phyloP scores from a whole-genome alignment of 768 basidiomycete species.

The Boletus vermiculosoides region DNA sequence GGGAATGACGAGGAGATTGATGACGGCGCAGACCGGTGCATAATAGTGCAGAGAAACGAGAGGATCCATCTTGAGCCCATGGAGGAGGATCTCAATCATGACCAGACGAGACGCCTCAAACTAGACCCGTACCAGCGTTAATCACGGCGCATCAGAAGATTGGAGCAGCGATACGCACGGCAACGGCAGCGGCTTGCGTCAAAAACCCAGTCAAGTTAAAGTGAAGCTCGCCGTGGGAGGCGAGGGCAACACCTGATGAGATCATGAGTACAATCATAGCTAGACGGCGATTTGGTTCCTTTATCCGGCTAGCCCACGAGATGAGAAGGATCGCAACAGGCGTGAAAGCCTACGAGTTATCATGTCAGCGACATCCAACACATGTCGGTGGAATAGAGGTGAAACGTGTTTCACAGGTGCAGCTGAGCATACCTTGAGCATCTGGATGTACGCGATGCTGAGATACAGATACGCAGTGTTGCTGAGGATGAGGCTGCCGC shows the following conservation, averaged over 20 bases:
- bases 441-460: slow-evolving; percentile 93
- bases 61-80: slow-evolving; percentile 97
- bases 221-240: slow-evolving; percentile 83
- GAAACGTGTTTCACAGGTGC: not conserved
- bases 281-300: slow-evolving; percentile 81
- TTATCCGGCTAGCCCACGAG: slow-evolving; percentile 86
- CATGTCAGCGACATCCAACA: not conserved
- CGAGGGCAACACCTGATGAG: slow-evolving; percentile 83
- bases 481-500: slow-evolving; percentile 84
- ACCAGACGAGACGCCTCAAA: slow-evolving; percentile 95
- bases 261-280: slow-evolving; percentile 87
- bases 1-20: slow-evolving; percentile 83
- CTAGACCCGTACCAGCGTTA: slow-evolving; percentile 34
- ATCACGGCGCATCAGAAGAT: not conserved
- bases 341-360: slow-evolving; percentile 68
- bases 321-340: slow-evolving; percentile 91
- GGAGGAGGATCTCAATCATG: slow-evolving; percentile 92
- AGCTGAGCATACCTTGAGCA: slow-evolving; percentile 70
- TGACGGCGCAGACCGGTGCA: slow-evolving; percentile 89
- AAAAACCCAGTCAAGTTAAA: slow-evolving; percentile 89
- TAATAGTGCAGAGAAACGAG: slow-evolving; percentile 95
- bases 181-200: slow-evolving; percentile 83
- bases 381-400: not conserved
- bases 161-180: slow-evolving; percentile 38
- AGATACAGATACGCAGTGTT: slow-evolving; percentile 93